These are phyloP conservation scores for Phytophthora syringae DNA, from an alignment of 352 stramenopile species.

Conservation along the genomic window DNA sequence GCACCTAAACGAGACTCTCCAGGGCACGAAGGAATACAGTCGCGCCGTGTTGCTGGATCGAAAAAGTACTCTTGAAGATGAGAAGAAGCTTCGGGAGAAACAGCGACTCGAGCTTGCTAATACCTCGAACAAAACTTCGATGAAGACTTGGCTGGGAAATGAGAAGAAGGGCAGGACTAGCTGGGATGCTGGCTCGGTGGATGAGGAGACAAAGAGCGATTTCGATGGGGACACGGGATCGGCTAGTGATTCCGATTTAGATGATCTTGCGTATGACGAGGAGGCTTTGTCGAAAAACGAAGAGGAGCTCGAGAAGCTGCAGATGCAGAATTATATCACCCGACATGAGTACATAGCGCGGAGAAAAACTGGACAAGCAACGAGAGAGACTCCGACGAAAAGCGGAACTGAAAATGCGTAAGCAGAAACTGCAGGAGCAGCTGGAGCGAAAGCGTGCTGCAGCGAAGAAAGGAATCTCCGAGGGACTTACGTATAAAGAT, in stretches of 20 bases:
- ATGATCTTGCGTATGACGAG: constrained; percentile 65
- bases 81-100: constrained; percentile 83
- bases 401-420: constrained; percentile 66
- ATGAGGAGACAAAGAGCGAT: constrained; percentile 53
- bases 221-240: constrained; percentile 40
- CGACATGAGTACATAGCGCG: constrained; percentile 83
- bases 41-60: constrained; percentile 66
- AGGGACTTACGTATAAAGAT: constrained; percentile 71
- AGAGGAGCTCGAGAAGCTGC: constrained; percentile 74
- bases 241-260: constrained; percentile 66
- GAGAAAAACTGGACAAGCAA: constrained; percentile 77
- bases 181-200: constrained; percentile 19
- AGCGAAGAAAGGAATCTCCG: constrained; percentile 76
- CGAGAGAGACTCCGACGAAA: constrained; percentile 64
- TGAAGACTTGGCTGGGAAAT: constrained; percentile 65
- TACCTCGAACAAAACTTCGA: constrained; percentile 59
- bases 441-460: constrained; percentile 58
- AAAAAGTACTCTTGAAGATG: constrained; percentile 74
- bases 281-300: constrained; percentile 73
- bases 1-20: constrained; percentile 61
- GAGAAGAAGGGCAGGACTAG: constrained; percentile 57
- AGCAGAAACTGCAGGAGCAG: constrained; percentile 72
- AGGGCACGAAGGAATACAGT: constrained; percentile 80
- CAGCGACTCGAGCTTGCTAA: constrained; percentile 67
- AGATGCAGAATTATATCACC: constrained; percentile 69